These are phyloP conservation scores for Neurospora sp. DNA, from an alignment of 495 filamentous ascomycete species.

Conservation along the genomic window DNA sequence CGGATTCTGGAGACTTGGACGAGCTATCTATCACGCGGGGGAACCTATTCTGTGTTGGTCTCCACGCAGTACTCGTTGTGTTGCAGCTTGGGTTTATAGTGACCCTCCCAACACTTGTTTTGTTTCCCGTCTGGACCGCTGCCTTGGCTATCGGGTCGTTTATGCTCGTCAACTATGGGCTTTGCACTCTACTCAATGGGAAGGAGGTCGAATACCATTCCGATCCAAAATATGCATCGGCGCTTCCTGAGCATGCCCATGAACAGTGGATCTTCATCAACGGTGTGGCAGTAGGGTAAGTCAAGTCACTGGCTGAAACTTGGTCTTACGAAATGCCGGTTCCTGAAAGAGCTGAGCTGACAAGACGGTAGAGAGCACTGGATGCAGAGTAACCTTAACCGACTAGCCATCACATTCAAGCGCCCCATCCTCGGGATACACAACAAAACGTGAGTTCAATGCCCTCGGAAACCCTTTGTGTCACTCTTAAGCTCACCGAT, in stretches of 20 bases:
- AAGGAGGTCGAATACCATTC: conserved; percentile 29
- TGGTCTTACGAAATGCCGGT: background rate
- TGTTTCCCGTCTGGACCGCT: conserved; percentile 44
- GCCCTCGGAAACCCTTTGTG: background rate
- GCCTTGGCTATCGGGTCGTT: conserved; percentile 23
- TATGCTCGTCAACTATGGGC: conserved; percentile 34
- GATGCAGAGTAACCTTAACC: conserved; percentile 60
- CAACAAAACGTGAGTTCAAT: conserved; percentile 50
- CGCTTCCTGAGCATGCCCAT: conserved; percentile 32
- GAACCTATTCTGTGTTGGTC: conserved; percentile 38
- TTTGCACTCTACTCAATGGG: conserved; percentile 45
- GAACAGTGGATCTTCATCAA: conserved; percentile 73
- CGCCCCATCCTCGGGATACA: conserved; percentile 71
- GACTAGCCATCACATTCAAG: conserved; percentile 63
- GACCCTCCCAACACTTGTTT: conserved; percentile 35
- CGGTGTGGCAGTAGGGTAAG: conserved; percentile 53
- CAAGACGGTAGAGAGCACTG: conserved; percentile 36
- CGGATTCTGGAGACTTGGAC: conserved; percentile 40
- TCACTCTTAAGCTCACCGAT: background rate
- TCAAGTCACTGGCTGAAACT: conserved; percentile 14
- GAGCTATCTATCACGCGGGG: conserved; percentile 45
- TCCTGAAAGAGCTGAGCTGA: conserved; percentile 1
- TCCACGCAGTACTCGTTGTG: conserved; percentile 42
- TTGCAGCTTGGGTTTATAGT: conserved; percentile 41
- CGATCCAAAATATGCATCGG: conserved; percentile 32